These are phyloP conservation scores for Tricholoma furcatifolium DNA, from an alignment of 768 basidiomycete genomes.

Conservation along the genomic window DNA sequence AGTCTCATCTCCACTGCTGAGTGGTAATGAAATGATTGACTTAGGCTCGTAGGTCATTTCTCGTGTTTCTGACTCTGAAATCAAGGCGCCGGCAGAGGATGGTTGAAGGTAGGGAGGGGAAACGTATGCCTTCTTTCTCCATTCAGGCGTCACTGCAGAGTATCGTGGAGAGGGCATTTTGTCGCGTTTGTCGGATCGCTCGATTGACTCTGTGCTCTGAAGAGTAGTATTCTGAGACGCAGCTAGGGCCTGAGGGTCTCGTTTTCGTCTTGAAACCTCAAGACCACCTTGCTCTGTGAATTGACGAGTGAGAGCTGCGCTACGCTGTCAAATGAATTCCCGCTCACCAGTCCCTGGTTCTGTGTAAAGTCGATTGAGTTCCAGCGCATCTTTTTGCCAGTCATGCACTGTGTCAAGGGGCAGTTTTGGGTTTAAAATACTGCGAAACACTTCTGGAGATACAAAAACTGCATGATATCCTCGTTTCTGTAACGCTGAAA, in stretches of 20 bases:
- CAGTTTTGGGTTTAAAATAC: neutral
- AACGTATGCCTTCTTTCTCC: neutral
- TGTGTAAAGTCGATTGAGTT: neutral
- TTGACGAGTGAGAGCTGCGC: neutral
- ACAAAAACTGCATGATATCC: constrained; percentile 6
- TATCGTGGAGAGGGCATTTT: neutral
- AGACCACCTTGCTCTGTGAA: neutral
- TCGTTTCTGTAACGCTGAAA: constrained; percentile 6
- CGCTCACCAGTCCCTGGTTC: neutral
- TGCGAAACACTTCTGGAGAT: neutral
- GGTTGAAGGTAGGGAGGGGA: too few species aligned
- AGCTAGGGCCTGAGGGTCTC: neutral
- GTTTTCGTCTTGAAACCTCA: neutral
- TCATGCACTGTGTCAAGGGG: neutral
- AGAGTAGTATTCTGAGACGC: neutral
- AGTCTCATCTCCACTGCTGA: constrained; percentile 1
- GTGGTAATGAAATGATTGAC: neutral
- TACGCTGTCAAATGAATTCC: neutral
- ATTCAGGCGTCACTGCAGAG: neutral
- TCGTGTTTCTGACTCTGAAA: neutral
- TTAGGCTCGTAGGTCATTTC: neutral
- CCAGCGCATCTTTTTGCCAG: constrained; percentile 6
- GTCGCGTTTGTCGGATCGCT: neutral
- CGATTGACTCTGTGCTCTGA: neutral
- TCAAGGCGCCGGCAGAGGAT: too few species aligned